A percentile compares a stretch with the other conserved stretches of the same genome.
Conservation (phyloP, 225 moss, liverwort and hornwort genomes). For the Thuidium tamariscinum region DNA sequence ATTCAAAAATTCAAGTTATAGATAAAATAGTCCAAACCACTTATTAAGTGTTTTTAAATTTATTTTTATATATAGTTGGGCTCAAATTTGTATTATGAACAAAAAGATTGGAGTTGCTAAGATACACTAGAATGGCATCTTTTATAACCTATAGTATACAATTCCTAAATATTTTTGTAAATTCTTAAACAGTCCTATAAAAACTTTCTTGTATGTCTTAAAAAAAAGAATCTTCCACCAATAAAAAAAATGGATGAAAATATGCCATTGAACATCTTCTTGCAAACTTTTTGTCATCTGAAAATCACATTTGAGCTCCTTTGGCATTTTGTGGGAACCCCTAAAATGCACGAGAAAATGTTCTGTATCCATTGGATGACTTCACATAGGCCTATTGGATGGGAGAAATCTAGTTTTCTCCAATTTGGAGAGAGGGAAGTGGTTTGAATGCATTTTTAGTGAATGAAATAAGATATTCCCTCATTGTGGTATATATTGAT, state of each 20-base stretch:
- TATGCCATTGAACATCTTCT: neutral
- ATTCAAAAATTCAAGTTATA: too few relatives aligned
- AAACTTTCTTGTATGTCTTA: neutral
- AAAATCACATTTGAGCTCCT: accelerated
- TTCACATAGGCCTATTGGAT: accelerated
- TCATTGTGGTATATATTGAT: neutral
- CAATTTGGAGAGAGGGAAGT: accelerated
- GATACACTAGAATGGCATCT: too few relatives aligned
- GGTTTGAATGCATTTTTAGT: neutral
- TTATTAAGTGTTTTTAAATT: too few relatives aligned
- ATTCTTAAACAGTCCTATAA: neutral
- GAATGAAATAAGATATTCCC: neutral
- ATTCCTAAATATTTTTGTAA: neutral
- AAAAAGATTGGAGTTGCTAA: neutral
- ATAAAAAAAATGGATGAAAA: neutral
- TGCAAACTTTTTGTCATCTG: neutral
- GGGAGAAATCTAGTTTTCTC: neutral
- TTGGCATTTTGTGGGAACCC: accelerated
- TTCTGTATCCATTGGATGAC: neutral
- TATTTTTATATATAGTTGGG: too few relatives aligned
- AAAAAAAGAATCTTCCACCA: neutral
- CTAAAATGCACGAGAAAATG: accelerated
- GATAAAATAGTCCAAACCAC: too few relatives aligned
- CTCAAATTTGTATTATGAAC: neutral
- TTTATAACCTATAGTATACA: accelerated